Conservation (phyloP, 2,329 filamentous ascomycete genomes). For the Dactylellina haptotyla region DNA sequence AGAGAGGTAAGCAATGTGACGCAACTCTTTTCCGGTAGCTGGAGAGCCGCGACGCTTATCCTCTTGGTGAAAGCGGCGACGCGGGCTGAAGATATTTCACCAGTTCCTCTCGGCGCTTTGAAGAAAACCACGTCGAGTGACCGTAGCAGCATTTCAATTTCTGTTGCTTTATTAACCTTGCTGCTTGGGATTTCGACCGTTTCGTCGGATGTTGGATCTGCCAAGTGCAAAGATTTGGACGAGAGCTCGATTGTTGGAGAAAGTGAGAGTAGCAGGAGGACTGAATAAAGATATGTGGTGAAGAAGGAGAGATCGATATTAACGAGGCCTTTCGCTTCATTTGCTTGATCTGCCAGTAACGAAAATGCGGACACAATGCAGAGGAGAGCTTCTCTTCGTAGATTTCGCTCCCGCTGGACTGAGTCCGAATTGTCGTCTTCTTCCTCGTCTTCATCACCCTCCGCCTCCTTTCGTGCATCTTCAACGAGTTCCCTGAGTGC, state of each 20-base stretch:
- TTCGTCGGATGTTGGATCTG: conserved; percentile 68
- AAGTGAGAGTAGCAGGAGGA: conserved; percentile 79
- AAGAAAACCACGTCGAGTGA: conserved; percentile 84
- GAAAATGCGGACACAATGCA: conserved; percentile 97
- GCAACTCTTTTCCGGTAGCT: conserved; percentile 88
- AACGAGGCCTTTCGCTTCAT: conserved; percentile 81
- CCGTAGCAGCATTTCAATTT: conserved; percentile 88
- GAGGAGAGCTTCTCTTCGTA: conserved; percentile 85
- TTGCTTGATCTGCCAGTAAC: conserved; percentile 90
- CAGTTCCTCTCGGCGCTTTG: conserved; percentile 50
- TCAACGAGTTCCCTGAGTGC: conserved; percentile 91
- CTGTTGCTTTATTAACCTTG: conserved; percentile 94
- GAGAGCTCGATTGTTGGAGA: conserved; percentile 86
- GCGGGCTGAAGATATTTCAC: conserved; percentile 67
- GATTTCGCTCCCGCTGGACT: conserved; percentile 68
- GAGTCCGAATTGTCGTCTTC: conserved; percentile 63
- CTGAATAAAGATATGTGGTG: conserved; percentile 90
- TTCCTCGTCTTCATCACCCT: conserved; percentile 65
- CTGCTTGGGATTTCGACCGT: conserved; percentile 64
- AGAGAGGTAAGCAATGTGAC: conserved; percentile 82
- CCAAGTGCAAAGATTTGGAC: conserved; percentile 76
- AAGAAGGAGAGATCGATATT: conserved; percentile 95
- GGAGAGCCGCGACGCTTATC: conserved; percentile 81
- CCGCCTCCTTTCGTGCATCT: conserved; percentile 70
- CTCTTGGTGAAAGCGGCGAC: conserved; percentile 95